phyloP scores from a whole-genome alignment of 2,329 filamentous ascomycete genomes.

The Ascochyta lentis region DNA sequence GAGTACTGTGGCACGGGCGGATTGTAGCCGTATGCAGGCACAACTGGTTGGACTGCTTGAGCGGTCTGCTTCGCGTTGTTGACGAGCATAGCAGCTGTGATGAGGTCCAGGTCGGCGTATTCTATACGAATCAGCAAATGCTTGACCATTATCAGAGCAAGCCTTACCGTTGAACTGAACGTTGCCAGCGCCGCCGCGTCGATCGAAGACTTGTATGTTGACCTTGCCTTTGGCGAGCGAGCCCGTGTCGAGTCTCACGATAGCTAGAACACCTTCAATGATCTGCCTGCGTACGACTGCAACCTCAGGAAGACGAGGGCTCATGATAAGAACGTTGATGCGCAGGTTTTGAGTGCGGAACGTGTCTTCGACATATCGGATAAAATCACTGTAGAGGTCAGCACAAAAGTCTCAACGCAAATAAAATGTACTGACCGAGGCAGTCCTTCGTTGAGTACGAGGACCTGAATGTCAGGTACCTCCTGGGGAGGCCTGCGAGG shows the following conservation, averaged over 20 bases:
- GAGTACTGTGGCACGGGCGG: slow-evolving; percentile 30
- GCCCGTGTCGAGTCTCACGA: slow-evolving; percentile 75
- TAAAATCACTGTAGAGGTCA: slow-evolving; percentile 66
- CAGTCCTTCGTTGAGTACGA: slow-evolving; percentile 75
- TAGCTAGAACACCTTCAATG: slow-evolving; percentile 84
- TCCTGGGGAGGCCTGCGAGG: slow-evolving; percentile 75
- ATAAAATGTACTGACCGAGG: slow-evolving; percentile 33
- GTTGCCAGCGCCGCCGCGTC: slow-evolving; percentile 73
- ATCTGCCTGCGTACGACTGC: slow-evolving; percentile 85
- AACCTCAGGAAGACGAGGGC: slow-evolving; percentile 75
- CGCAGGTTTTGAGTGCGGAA: slow-evolving; percentile 76
- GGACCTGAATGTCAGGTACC: slow-evolving; percentile 88
- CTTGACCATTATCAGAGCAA: background rate
- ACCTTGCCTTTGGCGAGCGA: slow-evolving; percentile 77
- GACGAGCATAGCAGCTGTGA: slow-evolving; percentile 81
- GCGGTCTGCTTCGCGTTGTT: slow-evolving; percentile 68
- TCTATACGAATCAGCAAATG: slow-evolving; percentile 56
- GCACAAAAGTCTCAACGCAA: background rate
- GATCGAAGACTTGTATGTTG: slow-evolving; percentile 83
- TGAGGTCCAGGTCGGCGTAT: slow-evolving; percentile 82
- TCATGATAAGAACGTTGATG: slow-evolving; percentile 80
- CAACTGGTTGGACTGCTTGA: slow-evolving; percentile 42
- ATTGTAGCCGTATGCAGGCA: slow-evolving; percentile 36
- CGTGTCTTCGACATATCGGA: slow-evolving; percentile 79
- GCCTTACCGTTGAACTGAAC: slow-evolving; percentile 75